Base-by-base conservation (phyloP, 331 rosid genomes). In the Quercus lobata region DNA sequence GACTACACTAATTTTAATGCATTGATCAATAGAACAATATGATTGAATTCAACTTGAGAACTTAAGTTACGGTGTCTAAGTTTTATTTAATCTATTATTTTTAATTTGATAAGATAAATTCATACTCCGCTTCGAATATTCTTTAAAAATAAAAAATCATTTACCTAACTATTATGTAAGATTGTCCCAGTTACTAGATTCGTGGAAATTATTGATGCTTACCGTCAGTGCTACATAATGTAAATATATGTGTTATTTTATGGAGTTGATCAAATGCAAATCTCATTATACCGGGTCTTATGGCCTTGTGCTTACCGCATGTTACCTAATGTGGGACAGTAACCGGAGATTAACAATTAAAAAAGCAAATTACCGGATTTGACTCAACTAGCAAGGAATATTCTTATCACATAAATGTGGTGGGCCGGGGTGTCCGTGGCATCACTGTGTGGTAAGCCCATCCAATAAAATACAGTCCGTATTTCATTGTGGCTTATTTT, bases 231-330 rank as follows among this genome's bases (percentile, higher is more conserved):
- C 5, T 27, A 22, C 6, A 35, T 27, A 55, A 41, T 41, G 12
- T 8, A 0, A 8, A 41, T 41, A 41, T 41, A 8, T 55, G 27
- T 44, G 29, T 41, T 57, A 71, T 70, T 79, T 55, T 30, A n/a
- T 72, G 76, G 79, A 6, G 53, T 25, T 83, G 75, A 71, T 71
- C 14, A 6, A 57, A 22, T 75, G 44, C 16, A 37, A 72, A 66
- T 84, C 73, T 44, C 79, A 76, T 72, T 27, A 73, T 76, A 57
- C 73, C 57, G 73, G 5, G 82, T 57, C 73, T 76, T 61, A 10
- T 37, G 79, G 70, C 19, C 77, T 76, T 35, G 37, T 80, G 84
- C 9, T 76, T 49, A 7, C 73, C 54, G 8, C 1, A 3, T 72
- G 84, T 76, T 81, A 5, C 63, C 34, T 27, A 29, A 3, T 17